These are phyloP conservation scores for Colletotrichum endophyticum DNA, from an alignment of 2,329 filamentous ascomycete species.

Conservation along the genomic window DNA sequence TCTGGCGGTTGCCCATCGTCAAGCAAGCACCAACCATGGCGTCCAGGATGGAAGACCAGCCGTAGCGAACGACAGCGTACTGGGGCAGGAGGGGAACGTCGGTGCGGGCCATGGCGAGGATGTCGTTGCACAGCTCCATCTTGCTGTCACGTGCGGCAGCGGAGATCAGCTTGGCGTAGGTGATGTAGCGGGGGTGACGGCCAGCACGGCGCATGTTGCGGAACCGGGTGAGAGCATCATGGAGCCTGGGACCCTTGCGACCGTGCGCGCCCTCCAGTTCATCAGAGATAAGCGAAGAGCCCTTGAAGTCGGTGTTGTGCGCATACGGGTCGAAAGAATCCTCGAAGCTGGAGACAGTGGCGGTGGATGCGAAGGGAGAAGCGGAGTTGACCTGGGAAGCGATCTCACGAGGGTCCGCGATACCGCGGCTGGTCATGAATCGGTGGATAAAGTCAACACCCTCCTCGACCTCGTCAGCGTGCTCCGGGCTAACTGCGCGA, in stretches of 20 bases:
- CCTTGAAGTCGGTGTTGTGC: constrained; percentile 89
- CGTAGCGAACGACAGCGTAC: constrained; percentile 87
- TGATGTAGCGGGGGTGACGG: constrained; percentile 92
- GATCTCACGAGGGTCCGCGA: constrained; percentile 59
- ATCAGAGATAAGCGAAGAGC: constrained; percentile 88
- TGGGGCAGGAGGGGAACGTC: constrained; percentile 87
- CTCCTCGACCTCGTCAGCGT: constrained; percentile 85
- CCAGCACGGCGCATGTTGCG: constrained; percentile 93
- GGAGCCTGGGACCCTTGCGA: constrained; percentile 74
- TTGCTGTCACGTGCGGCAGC: constrained; percentile 87
- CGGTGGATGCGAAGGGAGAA: constrained; percentile 59
- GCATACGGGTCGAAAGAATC: constrained; percentile 92
- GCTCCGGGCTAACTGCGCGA: constrained; percentile 62
- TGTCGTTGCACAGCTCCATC: constrained; percentile 81
- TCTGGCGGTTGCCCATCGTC: constrained; percentile 77
- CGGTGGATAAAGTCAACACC: constrained; percentile 71
- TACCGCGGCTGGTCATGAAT: constrained; percentile 62
- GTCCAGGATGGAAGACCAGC: constrained; percentile 95
- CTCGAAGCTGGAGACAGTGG: constrained; percentile 68
- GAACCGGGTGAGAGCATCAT: constrained; percentile 82
- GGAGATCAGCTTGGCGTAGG: constrained; percentile 93
- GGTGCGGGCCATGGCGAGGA: constrained; percentile 85
- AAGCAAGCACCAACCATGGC: constrained; percentile 95
- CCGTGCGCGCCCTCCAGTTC: constrained; percentile 82
- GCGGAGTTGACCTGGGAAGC: constrained; percentile 53